Evolutionary conservation across 768 basidiomycete species (phyloP).

Genomic region (Psilocybe azurescens): DNA sequence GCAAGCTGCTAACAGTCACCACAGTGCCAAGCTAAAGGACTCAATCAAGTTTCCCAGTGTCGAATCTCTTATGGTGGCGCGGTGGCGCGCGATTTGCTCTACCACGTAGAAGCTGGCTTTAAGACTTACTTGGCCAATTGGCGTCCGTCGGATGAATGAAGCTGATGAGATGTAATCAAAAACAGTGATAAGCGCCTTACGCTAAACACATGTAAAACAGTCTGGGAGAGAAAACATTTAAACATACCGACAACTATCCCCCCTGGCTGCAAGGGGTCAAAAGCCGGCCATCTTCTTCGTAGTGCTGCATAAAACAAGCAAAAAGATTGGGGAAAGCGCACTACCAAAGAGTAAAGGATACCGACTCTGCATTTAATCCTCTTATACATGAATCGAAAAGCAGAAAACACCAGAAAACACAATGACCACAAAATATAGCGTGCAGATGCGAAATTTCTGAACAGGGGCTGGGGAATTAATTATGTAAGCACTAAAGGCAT

Average conservation of each 20-base stretch:
- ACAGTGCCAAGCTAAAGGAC: too few species aligned
- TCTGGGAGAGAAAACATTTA: not conserved
- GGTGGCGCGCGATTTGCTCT: not conserved
- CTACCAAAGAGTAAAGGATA: slow-evolving; percentile 27
- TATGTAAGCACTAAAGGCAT: not conserved
- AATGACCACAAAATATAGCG: too few species aligned
- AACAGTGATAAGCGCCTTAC: not conserved
- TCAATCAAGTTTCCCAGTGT: too few species aligned
- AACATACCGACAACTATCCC: slow-evolving; percentile 50
- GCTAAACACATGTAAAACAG: not conserved
- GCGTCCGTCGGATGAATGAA: slow-evolving; percentile 57
- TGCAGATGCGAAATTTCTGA: too few species aligned
- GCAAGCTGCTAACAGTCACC: too few species aligned
- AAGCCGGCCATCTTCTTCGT: slow-evolving; percentile 46
- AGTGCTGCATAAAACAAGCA: slow-evolving; percentile 42
- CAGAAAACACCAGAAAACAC: too few species aligned
- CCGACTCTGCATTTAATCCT: slow-evolving; percentile 26
- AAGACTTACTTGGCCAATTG: slow-evolving; percentile 38
- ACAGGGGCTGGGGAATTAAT: not conserved
- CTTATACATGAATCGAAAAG: slow-evolving; percentile 36
- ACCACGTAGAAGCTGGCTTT: not conserved
- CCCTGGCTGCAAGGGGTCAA: slow-evolving; percentile 54
- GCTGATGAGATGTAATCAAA: slow-evolving; percentile 20
- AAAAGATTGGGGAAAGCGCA: not conserved
- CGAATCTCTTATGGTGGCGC: too few species aligned